A percentile compares a stretch with the other conserved stretches of the same genome.
Conservation (phyloP, 768 basidiomycete genomes). For the Cystoderma amianthinum region DNA sequence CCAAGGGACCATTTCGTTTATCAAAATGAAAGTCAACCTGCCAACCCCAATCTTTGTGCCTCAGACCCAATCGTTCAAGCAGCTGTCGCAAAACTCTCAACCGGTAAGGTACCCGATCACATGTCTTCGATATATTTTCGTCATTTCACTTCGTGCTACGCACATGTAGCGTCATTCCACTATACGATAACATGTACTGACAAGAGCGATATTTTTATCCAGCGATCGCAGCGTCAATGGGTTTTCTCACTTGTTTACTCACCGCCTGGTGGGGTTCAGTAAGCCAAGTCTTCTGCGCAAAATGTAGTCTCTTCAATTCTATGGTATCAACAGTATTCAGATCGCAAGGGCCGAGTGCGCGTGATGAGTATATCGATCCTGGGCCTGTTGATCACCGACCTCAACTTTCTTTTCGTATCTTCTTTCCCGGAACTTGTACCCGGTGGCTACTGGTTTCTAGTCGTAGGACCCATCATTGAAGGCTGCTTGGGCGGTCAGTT, state of each 20-base stretch:
- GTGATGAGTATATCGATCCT: constrained; percentile 56
- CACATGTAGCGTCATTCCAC: no score
- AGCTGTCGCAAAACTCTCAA: constrained; percentile 57
- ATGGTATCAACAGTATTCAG: constrained; percentile 51
- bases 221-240: constrained; percentile 63
- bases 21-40: neutral
- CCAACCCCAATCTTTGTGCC: constrained; percentile 33
- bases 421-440: constrained; percentile 54
- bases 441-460: constrained; percentile 76
- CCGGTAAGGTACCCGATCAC: constrained; percentile 35
- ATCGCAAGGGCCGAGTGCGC: constrained; percentile 64
- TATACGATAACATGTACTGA: neutral
- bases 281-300: constrained; percentile 17
- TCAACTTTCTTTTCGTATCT: constrained; percentile 61
- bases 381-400: constrained; percentile 57
- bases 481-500: constrained; percentile 65
- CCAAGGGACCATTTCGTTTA: neutral
- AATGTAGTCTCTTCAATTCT: neutral
- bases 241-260: constrained; percentile 70
- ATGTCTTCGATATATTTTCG: neutral
- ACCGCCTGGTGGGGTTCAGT: constrained; percentile 85
- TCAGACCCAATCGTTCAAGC: constrained; percentile 70
- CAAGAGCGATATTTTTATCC: constrained; percentile 3
- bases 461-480: constrained; percentile 59
- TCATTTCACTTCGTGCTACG: neutral